A percentile compares a stretch with the other conserved stretches of the same genome.
Evolutionary conservation across 2,329 filamentous ascomycete species (phyloP).

Genomic region (Xylariaceae sp.): DNA sequence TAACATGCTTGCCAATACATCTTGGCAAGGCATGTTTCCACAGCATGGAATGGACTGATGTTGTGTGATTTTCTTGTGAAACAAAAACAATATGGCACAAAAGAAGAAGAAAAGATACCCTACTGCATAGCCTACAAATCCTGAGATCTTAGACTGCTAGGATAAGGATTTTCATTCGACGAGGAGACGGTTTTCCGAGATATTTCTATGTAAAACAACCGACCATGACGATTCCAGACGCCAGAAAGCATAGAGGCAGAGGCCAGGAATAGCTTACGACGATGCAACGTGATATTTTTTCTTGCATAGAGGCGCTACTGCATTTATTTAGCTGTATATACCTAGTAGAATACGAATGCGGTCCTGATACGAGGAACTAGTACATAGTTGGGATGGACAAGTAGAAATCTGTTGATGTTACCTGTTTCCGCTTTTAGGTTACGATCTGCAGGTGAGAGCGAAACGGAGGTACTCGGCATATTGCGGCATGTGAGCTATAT

Average conservation of each 20-base stretch:
- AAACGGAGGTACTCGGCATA: no score
- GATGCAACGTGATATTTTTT: no score
- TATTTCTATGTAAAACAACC: slow-evolving; percentile 12
- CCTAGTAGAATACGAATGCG: slow-evolving; percentile 1
- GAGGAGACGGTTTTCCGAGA: slow-evolving; percentile 2
- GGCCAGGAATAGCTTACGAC: no score
- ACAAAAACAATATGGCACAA: slow-evolving; percentile 1
- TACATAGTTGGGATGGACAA: neutral
- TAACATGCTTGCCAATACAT: slow-evolving; percentile 53
- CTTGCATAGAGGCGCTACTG: slow-evolving; percentile 19
- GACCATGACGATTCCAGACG: slow-evolving; percentile 24
- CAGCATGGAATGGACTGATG: slow-evolving; percentile 37
- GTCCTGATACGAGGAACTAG: no score
- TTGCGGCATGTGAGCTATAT: no score
- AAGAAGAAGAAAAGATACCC: slow-evolving; percentile 37
- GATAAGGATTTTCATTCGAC: neutral
- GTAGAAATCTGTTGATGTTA: slow-evolving; percentile 8
- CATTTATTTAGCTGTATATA: slow-evolving; percentile 9
- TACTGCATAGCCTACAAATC: slow-evolving; percentile 28
- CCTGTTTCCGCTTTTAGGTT: slow-evolving; percentile 2
- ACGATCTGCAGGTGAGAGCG: no score
- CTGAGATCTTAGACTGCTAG: slow-evolving; percentile 11
- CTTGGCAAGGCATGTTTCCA: slow-evolving; percentile 43
- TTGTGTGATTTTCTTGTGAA: slow-evolving; percentile 22
- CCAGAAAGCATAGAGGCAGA: slow-evolving; percentile 20